Percentiles rank a stretch among this genome's conserved stretches.
Conservation (phyloP, 345 rosid genomes). For the Gossypium arboreum region DNA sequence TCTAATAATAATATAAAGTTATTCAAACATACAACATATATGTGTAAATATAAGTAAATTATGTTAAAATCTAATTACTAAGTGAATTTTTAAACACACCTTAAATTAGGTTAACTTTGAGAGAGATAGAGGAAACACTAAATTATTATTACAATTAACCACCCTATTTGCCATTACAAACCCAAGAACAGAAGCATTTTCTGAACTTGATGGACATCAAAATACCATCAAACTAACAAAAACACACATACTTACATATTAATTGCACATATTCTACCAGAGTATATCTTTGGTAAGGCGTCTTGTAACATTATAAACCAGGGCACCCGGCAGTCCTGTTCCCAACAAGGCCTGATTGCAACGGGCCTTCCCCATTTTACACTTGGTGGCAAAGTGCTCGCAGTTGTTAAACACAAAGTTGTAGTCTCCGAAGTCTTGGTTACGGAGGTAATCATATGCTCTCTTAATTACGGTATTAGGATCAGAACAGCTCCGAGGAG, state of each 20-base stretch:
- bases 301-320: neutral
- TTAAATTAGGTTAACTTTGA: no score
- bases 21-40: no score
- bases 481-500: neutral
- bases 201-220: no score
- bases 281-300: neutral
- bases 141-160: no score
- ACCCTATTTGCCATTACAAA: no score
- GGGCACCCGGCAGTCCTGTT: neutral
- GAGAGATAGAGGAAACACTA: no score
- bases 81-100: no score
- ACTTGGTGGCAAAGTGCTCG: neutral
- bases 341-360: neutral
- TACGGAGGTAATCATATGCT: neutral
- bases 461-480: neutral
- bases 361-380: neutral
- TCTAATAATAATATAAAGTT: no score
- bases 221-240: no score
- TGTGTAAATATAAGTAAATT: no score
- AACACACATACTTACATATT: no score
- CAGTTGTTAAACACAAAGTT: neutral
- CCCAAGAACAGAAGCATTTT: conserved; percentile 5
- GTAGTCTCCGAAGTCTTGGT: neutral
- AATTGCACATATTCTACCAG: neutral
- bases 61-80: no score